Base-by-base conservation (phyloP, 2,329 filamentous ascomycete genomes). In the Verticillium albo-atrum region DNA sequence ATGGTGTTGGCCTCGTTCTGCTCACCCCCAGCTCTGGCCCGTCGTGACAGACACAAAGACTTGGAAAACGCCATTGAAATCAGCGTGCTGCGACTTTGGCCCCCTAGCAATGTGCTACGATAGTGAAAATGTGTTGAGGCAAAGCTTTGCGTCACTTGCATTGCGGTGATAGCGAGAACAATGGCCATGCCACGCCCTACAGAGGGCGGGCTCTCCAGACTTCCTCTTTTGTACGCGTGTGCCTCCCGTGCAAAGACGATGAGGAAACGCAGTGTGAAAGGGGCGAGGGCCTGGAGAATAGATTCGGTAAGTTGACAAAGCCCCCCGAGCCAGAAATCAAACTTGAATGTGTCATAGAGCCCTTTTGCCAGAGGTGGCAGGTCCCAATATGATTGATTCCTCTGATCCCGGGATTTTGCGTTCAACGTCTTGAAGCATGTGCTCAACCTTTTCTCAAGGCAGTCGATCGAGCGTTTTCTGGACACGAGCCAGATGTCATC, bases 1-100 rank as follows among this genome's bases (percentile, higher is more conserved):
- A n/a, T n/a, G n/a, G n/a, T 20, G 30, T 25, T 77, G 72, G 56
- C 51, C 70, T 66, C 53, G 67, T 74, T 80, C 76, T 20, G 77
- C 42, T 72, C 75, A 26, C 91, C 92, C 47, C 93, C 94, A 12
- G 94, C 92, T 73, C 89, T 95, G 25, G 95, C 95, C 55, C 93
- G 84, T 12, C 89, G 91, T 0, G 93, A 97, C 17, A 98, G 83
- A 55, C 87, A 88, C 88, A 97, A 91, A 2, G 92, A 87, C 74
- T 98, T 98, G 71, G 95, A 91, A 68, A 96, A 98, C 59, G 98
- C 92, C 61, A 92, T 77, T 25, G 90, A 86, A 66, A 97, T 96
- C 50, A 98, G 77, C 0, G 91, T 89, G 1, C 88, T 92, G 70
- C 94, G 84, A 7, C 85, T 78, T 75, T 97, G 89, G 0, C 92